Percentiles rank a stretch among this genome's conserved stretches.
These are phyloP conservation scores for Pterulicium gracile DNA, from an alignment of 1,284 basidiomycete species.

Conservation along the genomic window DNA sequence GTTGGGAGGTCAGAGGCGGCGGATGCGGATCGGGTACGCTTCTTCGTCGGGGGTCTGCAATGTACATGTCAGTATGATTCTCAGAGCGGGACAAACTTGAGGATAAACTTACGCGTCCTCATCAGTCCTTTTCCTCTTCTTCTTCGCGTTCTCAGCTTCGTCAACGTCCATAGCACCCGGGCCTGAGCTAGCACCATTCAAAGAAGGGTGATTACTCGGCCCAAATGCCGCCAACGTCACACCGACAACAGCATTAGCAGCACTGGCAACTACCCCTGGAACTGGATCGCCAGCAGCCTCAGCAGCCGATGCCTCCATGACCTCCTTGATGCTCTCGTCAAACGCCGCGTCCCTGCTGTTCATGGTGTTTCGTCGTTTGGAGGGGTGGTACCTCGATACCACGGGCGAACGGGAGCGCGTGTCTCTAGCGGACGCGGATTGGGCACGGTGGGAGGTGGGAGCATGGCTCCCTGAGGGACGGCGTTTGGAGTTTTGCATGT, in stretches of 20 bases:
- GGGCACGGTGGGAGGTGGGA: conserved; percentile 34
- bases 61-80: conserved; percentile 6
- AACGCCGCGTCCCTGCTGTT: conserved; percentile 94
- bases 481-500: not conserved
- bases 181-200: not conserved
- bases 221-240: too few relatives aligned
- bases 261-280: conserved; percentile 20
- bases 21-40: conserved; percentile 63
- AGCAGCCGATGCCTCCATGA: conserved; percentile 61
- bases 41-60: conserved; percentile 42
- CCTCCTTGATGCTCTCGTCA: conserved; percentile 72
- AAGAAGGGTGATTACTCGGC: too few relatives aligned
- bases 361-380: conserved; percentile 91
- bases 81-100: conserved; percentile 7
- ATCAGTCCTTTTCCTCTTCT: conserved; percentile 65
- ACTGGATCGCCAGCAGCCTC: conserved; percentile 47
- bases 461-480: not conserved
- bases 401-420: conserved; percentile 72
- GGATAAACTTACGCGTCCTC: conserved; percentile 49
- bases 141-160: conserved; percentile 17
- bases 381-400: conserved; percentile 43
- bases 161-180: conserved; percentile 6
- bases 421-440: conserved; percentile 35
- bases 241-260: conserved; percentile 22
- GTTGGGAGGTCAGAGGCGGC: conserved; percentile 46